Evolutionary conservation across 2,329 filamentous ascomycete genomes (phyloP), one percentile per base, ranked within the genome.

Genomic region (Pseudocercospora fuligena): DNA sequence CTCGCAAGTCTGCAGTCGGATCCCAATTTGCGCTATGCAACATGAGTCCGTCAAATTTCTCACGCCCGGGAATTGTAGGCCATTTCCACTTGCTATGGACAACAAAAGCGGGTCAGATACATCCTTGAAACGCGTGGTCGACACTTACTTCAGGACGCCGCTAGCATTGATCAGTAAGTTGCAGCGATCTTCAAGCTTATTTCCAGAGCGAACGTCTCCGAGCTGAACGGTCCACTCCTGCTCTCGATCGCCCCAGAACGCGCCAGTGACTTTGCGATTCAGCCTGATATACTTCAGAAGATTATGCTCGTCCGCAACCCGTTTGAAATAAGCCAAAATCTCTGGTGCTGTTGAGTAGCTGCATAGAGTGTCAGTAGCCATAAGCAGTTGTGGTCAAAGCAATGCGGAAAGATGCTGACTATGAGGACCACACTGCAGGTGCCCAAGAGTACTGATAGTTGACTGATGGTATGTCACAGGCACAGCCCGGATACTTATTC

Each of bases 401-500:
- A 61, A n/a, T 81, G 16, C 0, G 80, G 79, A n/a, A 73, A 43
- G 40, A n/a, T 43, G n/a, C 40, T n/a, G 11, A 43, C 40, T 43
- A 43, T 43, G 40, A 43, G 12, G 40, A 43, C 40, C 40, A 43
- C 4, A 43, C 40, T n/a, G 40, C 81, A 72, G 81, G 82, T 66
- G 82, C 82, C 74, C 82, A 85, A 4, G 79, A 80, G 61, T 82
- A 84, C 64, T 84, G 81, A 60, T 83, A 83, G n/a, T 77, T 79
- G 61, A 82, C 80, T 9, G 77, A 76, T 2, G 81, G 81, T 27
- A 82, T 80, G 56, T 83, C 80, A 70, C 79, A 79, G 33, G 77
- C 72, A 71, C 80, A 78, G 5, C 79, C 79, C 3, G 77, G 77
- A 60, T 81, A 78, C 61, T 63, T 51, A 49, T 74, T 74, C 57